Percentiles rank a stretch among this genome's conserved stretches.
Evolutionary conservation across 2,329 filamentous ascomycete genomes (phyloP).

Genomic region (Diplodia mutila): DNA sequence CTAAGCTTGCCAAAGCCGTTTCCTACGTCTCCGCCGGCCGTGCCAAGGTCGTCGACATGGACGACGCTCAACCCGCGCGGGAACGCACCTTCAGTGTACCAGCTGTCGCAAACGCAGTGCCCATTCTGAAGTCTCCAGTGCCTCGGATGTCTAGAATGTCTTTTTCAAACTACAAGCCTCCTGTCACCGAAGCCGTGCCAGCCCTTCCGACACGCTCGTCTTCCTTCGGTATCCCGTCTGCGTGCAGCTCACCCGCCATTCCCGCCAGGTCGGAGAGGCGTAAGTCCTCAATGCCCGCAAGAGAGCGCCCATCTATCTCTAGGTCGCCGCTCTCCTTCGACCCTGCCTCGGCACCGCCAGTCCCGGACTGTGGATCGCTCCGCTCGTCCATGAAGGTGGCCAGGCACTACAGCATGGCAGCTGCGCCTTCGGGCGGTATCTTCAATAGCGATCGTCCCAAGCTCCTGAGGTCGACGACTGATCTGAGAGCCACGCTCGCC

Average conservation of each 20-base stretch:
- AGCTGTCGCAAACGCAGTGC: conserved; percentile 37
- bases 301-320: conserved; percentile 5
- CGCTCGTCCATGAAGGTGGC: conserved; percentile 6
- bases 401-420: conserved; percentile 25
- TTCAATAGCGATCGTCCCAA: conserved; percentile 9
- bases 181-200: conserved; percentile 16
- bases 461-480: conserved; percentile 21
- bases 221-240: neutral
- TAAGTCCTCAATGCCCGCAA: conserved; percentile 16
- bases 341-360: conserved; percentile 5
- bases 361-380: conserved; percentile 12
- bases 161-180: conserved; percentile 32
- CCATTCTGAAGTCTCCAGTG: conserved; percentile 34
- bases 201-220: neutral
- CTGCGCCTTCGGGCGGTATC: neutral
- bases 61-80: conserved; percentile 18
- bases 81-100: conserved; percentile 35
- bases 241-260: conserved; percentile 3
- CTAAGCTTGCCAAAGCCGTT: conserved; percentile 41
- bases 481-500: conserved; percentile 2
- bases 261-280: conserved; percentile 12
- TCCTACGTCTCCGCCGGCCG: conserved; percentile 44
- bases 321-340: conserved; percentile 23
- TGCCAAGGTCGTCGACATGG: conserved; percentile 44
- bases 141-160: conserved; percentile 35